Evolutionary conservation across 495 filamentous ascomycete genomes (phyloP).

Genomic region (Apodospora peruviana): DNA sequence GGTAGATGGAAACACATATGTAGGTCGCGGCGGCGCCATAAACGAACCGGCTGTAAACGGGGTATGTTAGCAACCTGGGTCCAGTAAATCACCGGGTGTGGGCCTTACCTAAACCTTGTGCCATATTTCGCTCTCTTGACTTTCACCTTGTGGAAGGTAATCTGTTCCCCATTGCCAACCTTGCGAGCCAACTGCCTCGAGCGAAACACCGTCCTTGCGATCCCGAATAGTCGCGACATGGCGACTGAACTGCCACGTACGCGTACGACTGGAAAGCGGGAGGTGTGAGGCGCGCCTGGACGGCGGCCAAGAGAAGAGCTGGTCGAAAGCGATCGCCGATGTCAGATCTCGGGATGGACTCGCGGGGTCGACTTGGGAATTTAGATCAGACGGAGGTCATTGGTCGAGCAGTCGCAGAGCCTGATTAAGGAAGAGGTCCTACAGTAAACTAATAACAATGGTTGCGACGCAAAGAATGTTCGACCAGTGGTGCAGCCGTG

Average conservation of each 20-base stretch:
- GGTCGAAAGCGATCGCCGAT: neutral
- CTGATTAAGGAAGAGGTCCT: too few species aligned
- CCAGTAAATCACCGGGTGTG: neutral
- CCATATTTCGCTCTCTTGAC: neutral
- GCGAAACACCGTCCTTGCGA: constrained; percentile 14
- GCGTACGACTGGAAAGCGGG: neutral
- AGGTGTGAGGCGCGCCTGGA: constrained; percentile 26
- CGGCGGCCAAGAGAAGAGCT: constrained; percentile 24
- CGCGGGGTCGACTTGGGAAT: too few species aligned
- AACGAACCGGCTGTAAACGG: too few species aligned
- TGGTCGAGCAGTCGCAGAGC: too few species aligned
- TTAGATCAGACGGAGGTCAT: too few species aligned
- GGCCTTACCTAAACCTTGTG: neutral
- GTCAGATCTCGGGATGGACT: too few species aligned
- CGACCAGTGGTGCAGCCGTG: too few species aligned
- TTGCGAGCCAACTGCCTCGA: constrained; percentile 9
- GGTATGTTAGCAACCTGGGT: neutral
- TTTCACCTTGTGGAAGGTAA: constrained; percentile 25
- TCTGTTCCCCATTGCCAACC: constrained; percentile 9
- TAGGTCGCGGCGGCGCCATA: too few species aligned
- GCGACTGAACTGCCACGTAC: constrained; percentile 6
- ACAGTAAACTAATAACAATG: too few species aligned
- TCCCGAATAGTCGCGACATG: constrained; percentile 34
- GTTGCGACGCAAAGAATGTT: too few species aligned
- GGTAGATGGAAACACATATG: too few species aligned